Evolutionary conservation across 2,329 filamentous ascomycete genomes (phyloP), one percentile per base, ranked within the genome.

Genomic region (Zarea fungicola): DNA sequence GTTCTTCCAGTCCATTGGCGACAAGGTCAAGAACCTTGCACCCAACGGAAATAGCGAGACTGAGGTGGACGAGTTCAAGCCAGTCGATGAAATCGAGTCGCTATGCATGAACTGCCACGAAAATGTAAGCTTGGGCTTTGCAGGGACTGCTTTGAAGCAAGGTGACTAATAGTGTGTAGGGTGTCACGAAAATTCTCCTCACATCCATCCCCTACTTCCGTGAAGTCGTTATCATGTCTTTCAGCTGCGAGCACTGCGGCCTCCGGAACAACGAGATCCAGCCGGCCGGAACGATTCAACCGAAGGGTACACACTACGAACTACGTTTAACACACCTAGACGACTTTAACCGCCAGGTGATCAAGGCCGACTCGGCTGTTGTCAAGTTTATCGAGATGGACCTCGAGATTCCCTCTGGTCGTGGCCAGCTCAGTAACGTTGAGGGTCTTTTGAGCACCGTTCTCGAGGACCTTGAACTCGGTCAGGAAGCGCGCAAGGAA

Each of bases 161-260:
- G n/a, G n/a, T n/a, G 37, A 36, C 56, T 58, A 52, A 61, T 57
- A 50, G 31, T 25, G 4, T 41, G 10, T 32, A 95, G 87, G 93
- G 93, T 60, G 80, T 75, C 1, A 99, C 93, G 13, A 81, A 85
- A 51, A 80, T 99, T 19, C 82, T 99, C 36, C 82, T 99, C 48
- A 95, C 95, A 14, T 83, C 83, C 56, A 96, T 99, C 49, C 93
- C 93, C 14, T 97, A 89, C 77, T 99, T 99, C 76, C 89, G 90
- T 72, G 92, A 99, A 68, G 84, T 99, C 55, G 89, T 99, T 61
- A 81, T 99, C 67, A 96, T 96, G 84, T 97, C 92, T 54, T 99
- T 99, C 69, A 80, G 81, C 56, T 99, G 93, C 75, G 83, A 89
- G 6, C 82, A 96, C 69, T 99, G 93, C 73, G 75, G 83, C 63